A percentile compares a stretch with the other conserved stretches of the same genome.
Conservation (phyloP, 257 asterid species). For the Echium plantagineum region DNA sequence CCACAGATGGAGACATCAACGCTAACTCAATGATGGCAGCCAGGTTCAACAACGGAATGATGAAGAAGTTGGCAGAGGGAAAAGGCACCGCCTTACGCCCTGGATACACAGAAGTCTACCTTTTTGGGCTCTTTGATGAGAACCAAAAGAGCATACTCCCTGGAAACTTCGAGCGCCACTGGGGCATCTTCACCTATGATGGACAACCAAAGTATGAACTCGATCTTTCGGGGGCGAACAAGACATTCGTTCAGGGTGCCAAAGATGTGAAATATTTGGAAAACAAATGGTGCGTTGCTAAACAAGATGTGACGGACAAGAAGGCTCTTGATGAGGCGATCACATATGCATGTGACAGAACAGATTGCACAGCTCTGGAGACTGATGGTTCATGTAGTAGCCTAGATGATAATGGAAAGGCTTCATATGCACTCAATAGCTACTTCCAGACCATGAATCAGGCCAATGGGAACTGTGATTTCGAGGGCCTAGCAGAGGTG, state of each 20-base stretch:
- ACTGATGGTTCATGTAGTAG: not conserved
- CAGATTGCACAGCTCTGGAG: conserved; percentile 2
- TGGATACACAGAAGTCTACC: conserved; percentile 13
- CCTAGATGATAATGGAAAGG: not conserved
- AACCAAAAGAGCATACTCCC: not conserved
- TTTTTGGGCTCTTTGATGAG: conserved; percentile 28
- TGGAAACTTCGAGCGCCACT: not conserved
- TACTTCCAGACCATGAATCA: conserved; percentile 7
- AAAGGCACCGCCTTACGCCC: conserved; percentile 40
- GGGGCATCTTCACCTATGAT: not conserved
- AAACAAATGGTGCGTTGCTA: not conserved
- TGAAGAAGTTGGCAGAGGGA: conserved; percentile 9
- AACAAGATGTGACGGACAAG: not conserved
- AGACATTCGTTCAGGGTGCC: conserved; percentile 8
- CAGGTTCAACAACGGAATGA: conserved; percentile 18
- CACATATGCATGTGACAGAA: not conserved
- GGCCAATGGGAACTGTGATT: not conserved
- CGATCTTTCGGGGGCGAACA: not conserved
- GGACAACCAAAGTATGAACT: not conserved
- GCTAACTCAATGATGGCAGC: conserved; percentile 20
- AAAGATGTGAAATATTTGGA: conserved; percentile 28
- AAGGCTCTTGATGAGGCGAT: not conserved
- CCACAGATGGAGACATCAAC: conserved; percentile 29
- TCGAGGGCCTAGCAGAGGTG: not conserved
- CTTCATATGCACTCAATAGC: conserved; percentile 6